Base-by-base conservation (phyloP, 495 filamentous ascomycete genomes). In the Ramalina peruviana region DNA sequence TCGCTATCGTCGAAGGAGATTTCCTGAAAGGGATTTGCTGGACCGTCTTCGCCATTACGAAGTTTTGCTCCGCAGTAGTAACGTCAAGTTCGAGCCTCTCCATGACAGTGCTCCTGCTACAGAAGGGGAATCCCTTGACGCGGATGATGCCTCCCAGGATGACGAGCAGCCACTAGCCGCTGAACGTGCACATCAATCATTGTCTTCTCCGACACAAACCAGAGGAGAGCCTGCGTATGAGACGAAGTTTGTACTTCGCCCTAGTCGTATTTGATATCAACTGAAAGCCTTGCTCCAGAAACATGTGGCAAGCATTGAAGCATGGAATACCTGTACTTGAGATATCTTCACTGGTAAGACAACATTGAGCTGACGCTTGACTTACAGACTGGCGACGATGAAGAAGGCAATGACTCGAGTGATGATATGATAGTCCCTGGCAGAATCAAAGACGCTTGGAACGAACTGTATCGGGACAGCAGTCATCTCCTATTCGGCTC, bases 1-100 rank as follows among this genome's bases (percentile, higher is more conserved):
- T 6, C 72, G 70, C 44, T 67, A 58, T 25, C 68, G 71, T 40
- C 59, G 67, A 36, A 72, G 74, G 42, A 63, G 71, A 45, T 75
- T 76, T 49, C 68, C 76, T 1, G 75, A 78, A 61, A 64, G 68
- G 36, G 72, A 72, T n/a, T 58, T 81, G 25, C 59, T 80, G 33
- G 69, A 72, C 7, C 72, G 71, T 20, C 57, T 80, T 11, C 68
- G 65, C 7, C 56, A 60, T 2, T 80, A 78, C 55, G 76, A 80
- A 59, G 58, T 50, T 36, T 54, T 81, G 49, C 69, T 80, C 11
- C 65, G 63, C 15, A 58, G 71, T 57, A 68, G 79, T 52, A 65
- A 69, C 30, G 63, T 81, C 48, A 39, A 52, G 1, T 80, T 79
- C 51, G 64, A 78, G 15, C 69, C 76, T 0, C 60, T 80, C 1